Evolutionary conservation across 129 eudicot genomes (phyloP), one percentile per base, ranked within the genome.

Genomic region (Apium graveolens): DNA sequence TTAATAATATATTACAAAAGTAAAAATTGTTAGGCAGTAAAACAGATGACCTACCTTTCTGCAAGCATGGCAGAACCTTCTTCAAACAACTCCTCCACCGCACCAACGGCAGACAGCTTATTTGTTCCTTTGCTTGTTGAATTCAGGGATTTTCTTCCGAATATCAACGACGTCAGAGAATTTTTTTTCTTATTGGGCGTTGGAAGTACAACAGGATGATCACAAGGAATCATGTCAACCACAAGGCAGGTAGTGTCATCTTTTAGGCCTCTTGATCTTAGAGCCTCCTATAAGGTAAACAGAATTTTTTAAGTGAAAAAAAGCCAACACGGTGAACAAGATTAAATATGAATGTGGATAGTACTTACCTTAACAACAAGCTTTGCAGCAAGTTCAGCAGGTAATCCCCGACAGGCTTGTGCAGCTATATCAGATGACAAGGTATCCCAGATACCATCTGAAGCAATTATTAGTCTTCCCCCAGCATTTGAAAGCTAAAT

Each of bases 11-110:
- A 10, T 60, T 13, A 9, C 5, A 34, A 5, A 75, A 49, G 31
- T 0, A 10, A 38, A 20, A 76, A 53, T 20, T 12, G 29, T 31
- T 10, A 7, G 31, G 62, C 10, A 76, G 62, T 24, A 49, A 26
- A 74, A 13, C 20, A 26, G 53, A 71, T 39, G 45, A 24, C 26
- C 37, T 80, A 96, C 99, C 99, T 96, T 87, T 96, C 99, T 17
- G 99, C 93, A 81, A 96, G 97, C 90, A 96, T 84, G 14, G 99
- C 99, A 85, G 99, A 96, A 78, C 99, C 99, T 79, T 96, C 99
- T 86, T 96, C 99, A 84, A 96, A 96, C 79, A 96, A 76, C 86
- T 96, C 99, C 86, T 96, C 96, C 74, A 96, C 99, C 71, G 87
- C 89, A 76, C 99, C 99, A 74, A 92, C 89, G n/a, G 96, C 83